Evolutionary conservation across 495 filamentous ascomycete genomes (phyloP).

Genomic region (Tuber magnatum): DNA sequence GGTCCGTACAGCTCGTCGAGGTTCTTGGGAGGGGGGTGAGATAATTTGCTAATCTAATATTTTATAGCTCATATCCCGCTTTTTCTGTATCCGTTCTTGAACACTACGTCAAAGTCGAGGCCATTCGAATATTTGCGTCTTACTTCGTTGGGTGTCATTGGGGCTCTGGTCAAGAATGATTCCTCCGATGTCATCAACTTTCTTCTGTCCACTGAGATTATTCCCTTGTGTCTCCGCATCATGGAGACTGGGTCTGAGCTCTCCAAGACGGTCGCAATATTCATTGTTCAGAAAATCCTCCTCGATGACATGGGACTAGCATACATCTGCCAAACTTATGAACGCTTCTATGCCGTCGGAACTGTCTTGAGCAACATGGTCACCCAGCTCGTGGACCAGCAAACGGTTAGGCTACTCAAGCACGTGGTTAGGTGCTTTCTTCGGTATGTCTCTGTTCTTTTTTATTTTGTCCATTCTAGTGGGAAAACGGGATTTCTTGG

Average conservation of each 20-base stretch:
- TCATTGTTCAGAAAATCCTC: slow-evolving; percentile 99
- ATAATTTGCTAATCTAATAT: neutral
- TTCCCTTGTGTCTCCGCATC: slow-evolving; percentile 92
- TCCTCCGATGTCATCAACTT: slow-evolving; percentile 98
- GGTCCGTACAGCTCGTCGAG: slow-evolving; percentile 51
- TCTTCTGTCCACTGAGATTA: slow-evolving; percentile 96
- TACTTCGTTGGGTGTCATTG: slow-evolving; percentile 96
- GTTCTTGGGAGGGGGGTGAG: neutral
- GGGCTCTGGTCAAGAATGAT: slow-evolving; percentile 97
- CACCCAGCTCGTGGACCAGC: slow-evolving; percentile 89
- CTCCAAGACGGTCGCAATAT: slow-evolving; percentile 98
- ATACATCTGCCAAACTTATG: slow-evolving; percentile 98
- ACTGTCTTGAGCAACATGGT: slow-evolving; percentile 99
- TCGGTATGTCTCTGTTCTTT: slow-evolving; percentile 53
- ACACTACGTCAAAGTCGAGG: slow-evolving; percentile 96
- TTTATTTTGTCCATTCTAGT: neutral
- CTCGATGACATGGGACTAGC: slow-evolving; percentile 94
- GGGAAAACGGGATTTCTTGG: neutral
- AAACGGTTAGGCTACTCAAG: slow-evolving; percentile 91
- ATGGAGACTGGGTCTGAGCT: slow-evolving; percentile 99
- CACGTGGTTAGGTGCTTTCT: slow-evolving; percentile 97
- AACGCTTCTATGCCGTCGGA: slow-evolving; percentile 97
- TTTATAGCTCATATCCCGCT: slow-evolving; percentile 87
- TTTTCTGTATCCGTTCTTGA: slow-evolving; percentile 96
- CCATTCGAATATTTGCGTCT: slow-evolving; percentile 97